Evolutionary conservation across 2,329 filamentous ascomycete genomes (phyloP).

Genomic region (Aureobasidium namibiae): DNA sequence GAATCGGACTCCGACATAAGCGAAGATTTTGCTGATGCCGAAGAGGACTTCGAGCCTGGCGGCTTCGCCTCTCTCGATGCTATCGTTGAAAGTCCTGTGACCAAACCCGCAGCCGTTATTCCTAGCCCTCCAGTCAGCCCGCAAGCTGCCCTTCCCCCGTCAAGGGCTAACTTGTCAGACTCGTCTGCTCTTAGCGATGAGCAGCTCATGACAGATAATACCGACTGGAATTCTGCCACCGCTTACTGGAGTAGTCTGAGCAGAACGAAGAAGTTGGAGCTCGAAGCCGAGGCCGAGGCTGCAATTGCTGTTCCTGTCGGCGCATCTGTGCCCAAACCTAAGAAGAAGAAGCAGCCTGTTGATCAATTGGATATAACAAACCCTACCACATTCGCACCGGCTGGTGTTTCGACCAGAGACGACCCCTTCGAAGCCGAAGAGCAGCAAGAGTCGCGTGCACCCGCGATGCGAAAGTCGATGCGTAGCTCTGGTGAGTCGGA

Average conservation of each 20-base stretch:
- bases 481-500: slow-evolving; percentile 6
- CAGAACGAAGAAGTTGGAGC: slow-evolving; percentile 52
- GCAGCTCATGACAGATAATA: slow-evolving; percentile 21
- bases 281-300: slow-evolving; percentile 47
- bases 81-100: slow-evolving; percentile 53
- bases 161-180: neutral
- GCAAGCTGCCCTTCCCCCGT: slow-evolving; percentile 11
- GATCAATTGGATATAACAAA: slow-evolving; percentile 14
- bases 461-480: slow-evolving; percentile 34
- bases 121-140: slow-evolving; percentile 22
- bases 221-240: slow-evolving; percentile 60
- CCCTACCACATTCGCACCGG: slow-evolving; percentile 13
- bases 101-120: slow-evolving; percentile 13
- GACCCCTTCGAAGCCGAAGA: neutral
- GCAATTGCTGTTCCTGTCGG: slow-evolving; percentile 14
- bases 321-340: slow-evolving; percentile 41
- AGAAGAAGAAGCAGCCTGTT: slow-evolving; percentile 32
- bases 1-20: slow-evolving; percentile 34
- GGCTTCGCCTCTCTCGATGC: slow-evolving; percentile 69
- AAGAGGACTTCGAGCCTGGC: slow-evolving; percentile 59
- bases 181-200: slow-evolving; percentile 6
- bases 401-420: slow-evolving; percentile 2
- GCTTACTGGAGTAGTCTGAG: slow-evolving; percentile 62
- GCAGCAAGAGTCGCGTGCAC: slow-evolving; percentile 11
- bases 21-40: slow-evolving; percentile 68